phyloP scores from a whole-genome alignment of 2,329 filamentous ascomycete species.

The Sordariomycetes sp. region DNA sequence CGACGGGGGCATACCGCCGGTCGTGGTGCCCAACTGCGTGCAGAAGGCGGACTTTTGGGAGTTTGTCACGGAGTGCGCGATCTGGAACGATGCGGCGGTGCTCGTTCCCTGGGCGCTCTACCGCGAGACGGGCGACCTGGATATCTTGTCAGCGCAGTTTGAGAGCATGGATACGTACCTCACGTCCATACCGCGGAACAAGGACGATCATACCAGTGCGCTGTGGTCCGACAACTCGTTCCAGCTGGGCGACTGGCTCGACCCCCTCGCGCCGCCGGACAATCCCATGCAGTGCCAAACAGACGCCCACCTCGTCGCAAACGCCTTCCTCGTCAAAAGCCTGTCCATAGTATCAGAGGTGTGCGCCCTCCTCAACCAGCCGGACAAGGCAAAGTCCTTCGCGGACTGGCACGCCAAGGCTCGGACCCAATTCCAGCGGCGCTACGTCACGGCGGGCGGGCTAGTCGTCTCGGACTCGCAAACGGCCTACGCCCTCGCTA shows the following conservation, averaged over 20 bases:
- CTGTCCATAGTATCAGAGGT: constrained; percentile 25
- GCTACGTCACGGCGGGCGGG: constrained; percentile 18
- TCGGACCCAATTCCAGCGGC: constrained; percentile 15
- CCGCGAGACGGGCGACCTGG: constrained; percentile 23
- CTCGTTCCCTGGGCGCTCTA: constrained; percentile 29
- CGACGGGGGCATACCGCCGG: constrained; percentile 15
- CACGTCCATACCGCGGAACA: constrained; percentile 15
- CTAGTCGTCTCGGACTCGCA: constrained; percentile 24
- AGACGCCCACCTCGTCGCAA: constrained; percentile 27
- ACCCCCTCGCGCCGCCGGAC: constrained; percentile 30
- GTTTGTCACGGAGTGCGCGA: constrained; percentile 11
- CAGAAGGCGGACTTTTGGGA: background rate
- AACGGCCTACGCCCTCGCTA: constrained; percentile 24
- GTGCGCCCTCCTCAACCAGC: constrained; percentile 17
- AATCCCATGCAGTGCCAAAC: constrained; percentile 27
- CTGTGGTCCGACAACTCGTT: constrained; percentile 26
- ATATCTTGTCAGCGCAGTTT: constrained; percentile 24
- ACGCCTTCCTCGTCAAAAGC: constrained; percentile 34
- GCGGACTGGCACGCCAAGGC: constrained; percentile 10
- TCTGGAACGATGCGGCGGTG: constrained; percentile 33
- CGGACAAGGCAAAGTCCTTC: constrained; percentile 14
- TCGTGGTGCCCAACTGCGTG: constrained; percentile 15
- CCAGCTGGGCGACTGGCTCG: constrained; percentile 37
- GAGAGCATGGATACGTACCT: constrained; percentile 28
- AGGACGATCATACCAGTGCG: constrained; percentile 16